Evolutionary conservation across 805 yeast species (phyloP).

Genomic region (Wickerhamiella spandovensis): DNA sequence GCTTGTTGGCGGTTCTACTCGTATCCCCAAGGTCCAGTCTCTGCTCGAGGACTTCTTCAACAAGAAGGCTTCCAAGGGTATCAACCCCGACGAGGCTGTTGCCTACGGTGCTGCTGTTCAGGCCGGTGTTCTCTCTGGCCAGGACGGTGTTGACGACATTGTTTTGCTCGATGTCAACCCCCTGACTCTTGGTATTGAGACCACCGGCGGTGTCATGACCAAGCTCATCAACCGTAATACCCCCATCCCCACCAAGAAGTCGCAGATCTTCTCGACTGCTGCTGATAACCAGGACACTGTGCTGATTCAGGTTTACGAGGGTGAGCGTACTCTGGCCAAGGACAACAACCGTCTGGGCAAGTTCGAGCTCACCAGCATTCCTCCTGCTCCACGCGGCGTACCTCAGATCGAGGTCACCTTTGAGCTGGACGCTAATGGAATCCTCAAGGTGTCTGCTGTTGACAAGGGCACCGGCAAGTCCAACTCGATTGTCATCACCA

Average conservation of each 20-base stretch:
- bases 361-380: slow-evolving; percentile 74
- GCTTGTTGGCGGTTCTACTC: slow-evolving; percentile 96
- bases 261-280: slow-evolving; percentile 90
- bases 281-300: slow-evolving; percentile 96
- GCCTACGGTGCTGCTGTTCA: slow-evolving; percentile 99
- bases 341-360: slow-evolving; percentile 85
- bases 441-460: slow-evolving; percentile 70
- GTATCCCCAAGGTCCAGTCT: slow-evolving; percentile 97
- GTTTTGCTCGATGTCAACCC: slow-evolving; percentile 90
- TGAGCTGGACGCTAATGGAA: slow-evolving; percentile 77
- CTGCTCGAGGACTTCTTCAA: slow-evolving; percentile 78
- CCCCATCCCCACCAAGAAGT: slow-evolving; percentile 88
- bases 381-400: slow-evolving; percentile 86
- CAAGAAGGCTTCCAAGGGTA: slow-evolving; percentile 92
- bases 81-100: slow-evolving; percentile 99
- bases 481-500: slow-evolving; percentile 80
- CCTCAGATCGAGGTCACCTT: slow-evolving; percentile 88
- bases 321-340: slow-evolving; percentile 90
- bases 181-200: slow-evolving; percentile 88
- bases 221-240: slow-evolving; percentile 89
- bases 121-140: slow-evolving; percentile 95
- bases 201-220: slow-evolving; percentile 97
- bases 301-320: slow-evolving; percentile 85
- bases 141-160: slow-evolving; percentile 81
- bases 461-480: slow-evolving; percentile 93